Conservation (phyloP, 208 protist genomes). For the Leptomonas pyrrhocoris region DNA sequence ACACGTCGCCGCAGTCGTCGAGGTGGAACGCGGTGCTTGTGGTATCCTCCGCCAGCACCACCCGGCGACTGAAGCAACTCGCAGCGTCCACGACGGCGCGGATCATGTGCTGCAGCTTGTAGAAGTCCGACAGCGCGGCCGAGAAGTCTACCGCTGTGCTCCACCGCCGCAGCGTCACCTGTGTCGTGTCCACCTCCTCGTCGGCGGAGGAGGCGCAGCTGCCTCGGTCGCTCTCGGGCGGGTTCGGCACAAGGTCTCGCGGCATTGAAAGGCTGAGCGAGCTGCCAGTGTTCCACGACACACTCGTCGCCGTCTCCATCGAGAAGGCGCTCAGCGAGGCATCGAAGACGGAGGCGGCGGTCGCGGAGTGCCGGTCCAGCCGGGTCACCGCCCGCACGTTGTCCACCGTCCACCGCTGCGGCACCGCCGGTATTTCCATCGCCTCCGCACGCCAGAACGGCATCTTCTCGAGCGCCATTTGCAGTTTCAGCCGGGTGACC, state of each 20-base stretch:
- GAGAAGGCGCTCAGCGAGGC: conserved; percentile 10
- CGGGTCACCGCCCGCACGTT: conserved; percentile 13
- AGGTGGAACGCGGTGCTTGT: conserved; percentile 36
- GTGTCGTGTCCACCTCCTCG: conserved; percentile 22
- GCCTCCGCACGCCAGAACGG: conserved; percentile 31
- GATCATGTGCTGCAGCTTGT: conserved; percentile 28
- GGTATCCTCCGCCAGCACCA: conserved; percentile 17
- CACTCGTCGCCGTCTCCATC: conserved; percentile 20
- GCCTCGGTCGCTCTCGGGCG: conserved; percentile 28
- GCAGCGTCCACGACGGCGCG: conserved; percentile 1
- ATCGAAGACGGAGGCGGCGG: neutral
- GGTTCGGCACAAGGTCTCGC: conserved; percentile 20
- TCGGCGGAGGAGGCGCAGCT: conserved; percentile 33
- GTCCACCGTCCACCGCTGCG: conserved; percentile 20
- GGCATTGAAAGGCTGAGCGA: conserved; percentile 5
- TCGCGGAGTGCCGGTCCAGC: conserved; percentile 11
- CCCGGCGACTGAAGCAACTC: conserved; percentile 16
- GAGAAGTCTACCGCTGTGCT: conserved; percentile 23
- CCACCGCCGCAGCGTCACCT: conserved; percentile 30
- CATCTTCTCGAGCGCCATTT: conserved; percentile 31
- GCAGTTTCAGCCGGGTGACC: conserved; percentile 16
- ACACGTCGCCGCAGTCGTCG: conserved; percentile 41
- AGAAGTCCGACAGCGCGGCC: conserved; percentile 18
- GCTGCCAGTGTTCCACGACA: neutral
- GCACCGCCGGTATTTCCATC: conserved; percentile 20